Evolutionary conservation across 495 filamentous ascomycete species (phyloP), one percentile per base, ranked within the genome.

Genomic region (Penicillium samsonianum): DNA sequence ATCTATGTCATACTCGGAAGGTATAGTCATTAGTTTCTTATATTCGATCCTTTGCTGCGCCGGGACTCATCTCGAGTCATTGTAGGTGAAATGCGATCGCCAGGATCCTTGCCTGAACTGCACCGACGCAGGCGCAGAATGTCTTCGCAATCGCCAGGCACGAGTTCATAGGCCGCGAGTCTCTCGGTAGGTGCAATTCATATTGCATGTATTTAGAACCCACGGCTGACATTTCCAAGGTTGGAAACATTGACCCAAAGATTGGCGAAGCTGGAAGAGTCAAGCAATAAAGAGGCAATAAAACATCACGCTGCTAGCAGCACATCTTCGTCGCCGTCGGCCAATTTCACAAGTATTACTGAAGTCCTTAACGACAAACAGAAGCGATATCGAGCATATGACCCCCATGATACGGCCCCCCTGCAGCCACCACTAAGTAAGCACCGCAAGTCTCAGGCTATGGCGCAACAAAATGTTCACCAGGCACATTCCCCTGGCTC

Each of bases 21-120:
- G 68, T 69, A 55, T 30, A 31, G 12, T 2, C n/a, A 33, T 10
- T 20, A 3, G 16, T 17, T 40, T 25, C 17, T 10, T 12, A 17
- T 38, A 37, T 19, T n/a, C 3, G 4, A 26, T 3, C 6, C 17
- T 43, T 31, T 7, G 6, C 30, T 14, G 4, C 4, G 0, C 7
- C 3, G 1, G 23, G 16, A 10, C 50, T 42, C 17, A 53, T 42
- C 8, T 23, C 2, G 14, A 35, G 44, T 6, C 6, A 17, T 19
- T 35, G n/a, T 41, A 71, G 67, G 62, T 69, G 10, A 71, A 69
- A 63, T 71, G 68, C 28, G 68, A 71, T 55, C 64, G 68, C 7
- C 58, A 66, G 30, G 53, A 65, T 46, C 68, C 67, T 45, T 71
- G 68, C 26, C 50, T 60, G 41, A 67, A 69, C 26, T 71, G 68